phyloP scores from a whole-genome alignment of 1,139 yeast species.

The Barnettozyma hawaiiensis region DNA sequence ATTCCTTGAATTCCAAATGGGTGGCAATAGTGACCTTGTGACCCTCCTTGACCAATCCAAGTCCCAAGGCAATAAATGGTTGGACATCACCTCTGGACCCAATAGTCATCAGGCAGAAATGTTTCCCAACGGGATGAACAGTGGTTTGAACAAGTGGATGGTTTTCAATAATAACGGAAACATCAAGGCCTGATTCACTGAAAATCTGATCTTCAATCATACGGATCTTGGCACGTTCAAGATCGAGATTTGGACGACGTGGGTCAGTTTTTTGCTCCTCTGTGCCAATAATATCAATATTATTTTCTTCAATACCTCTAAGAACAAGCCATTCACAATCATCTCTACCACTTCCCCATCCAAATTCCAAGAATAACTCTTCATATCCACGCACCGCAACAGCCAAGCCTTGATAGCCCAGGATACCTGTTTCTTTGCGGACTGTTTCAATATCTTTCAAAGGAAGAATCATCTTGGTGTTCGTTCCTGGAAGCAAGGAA shows the following conservation, averaged over 20 bases:
- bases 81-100: slow-evolving; percentile 97
- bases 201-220: slow-evolving; percentile 59
- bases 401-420: slow-evolving; percentile 65
- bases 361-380: slow-evolving; percentile 71
- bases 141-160: slow-evolving; percentile 13
- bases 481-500: slow-evolving; percentile 72
- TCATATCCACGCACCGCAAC: slow-evolving; percentile 69
- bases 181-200: slow-evolving; percentile 53
- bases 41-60: slow-evolving; percentile 73
- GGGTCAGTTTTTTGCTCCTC: background rate
- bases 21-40: slow-evolving; percentile 82
- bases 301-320: slow-evolving; percentile 36
- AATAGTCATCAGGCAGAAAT: slow-evolving; percentile 72
- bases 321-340: slow-evolving; percentile 60
- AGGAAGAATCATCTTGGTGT: slow-evolving; percentile 82
- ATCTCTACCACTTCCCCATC: slow-evolving; percentile 59
- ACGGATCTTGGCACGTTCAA: slow-evolving; percentile 48
- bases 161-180: slow-evolving; percentile 55
- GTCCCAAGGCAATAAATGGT: slow-evolving; percentile 87
- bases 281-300: background rate
- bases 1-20: slow-evolving; percentile 70
- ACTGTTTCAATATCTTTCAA: slow-evolving; percentile 64
- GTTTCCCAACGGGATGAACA: slow-evolving; percentile 3
- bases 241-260: slow-evolving; percentile 20
- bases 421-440: slow-evolving; percentile 58